A percentile compares a stretch with the other conserved stretches of the same genome.
These are phyloP conservation scores for Phalaenopsis aphrodite DNA, from an alignment of 106 monocot species.

Conservation along the genomic window DNA sequence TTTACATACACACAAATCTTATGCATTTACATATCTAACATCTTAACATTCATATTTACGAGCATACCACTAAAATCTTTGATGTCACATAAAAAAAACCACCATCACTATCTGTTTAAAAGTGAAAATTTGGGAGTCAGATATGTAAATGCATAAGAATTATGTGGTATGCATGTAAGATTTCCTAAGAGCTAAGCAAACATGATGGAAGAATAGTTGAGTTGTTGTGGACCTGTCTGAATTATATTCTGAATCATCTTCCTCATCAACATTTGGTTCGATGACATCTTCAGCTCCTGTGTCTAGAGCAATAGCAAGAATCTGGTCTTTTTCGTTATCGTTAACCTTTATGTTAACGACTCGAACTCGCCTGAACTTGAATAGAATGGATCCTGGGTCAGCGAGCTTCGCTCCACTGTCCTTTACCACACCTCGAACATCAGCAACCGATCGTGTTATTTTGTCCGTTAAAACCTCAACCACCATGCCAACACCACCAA, in stretches of 20 bases:
- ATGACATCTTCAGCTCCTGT: conserved; percentile 96
- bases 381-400: conserved; percentile 85
- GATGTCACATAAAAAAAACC: too few species aligned
- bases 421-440: conserved; percentile 75
- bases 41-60: too few species aligned
- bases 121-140: too few species aligned
- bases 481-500: conserved; percentile 92
- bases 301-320: conserved; percentile 85
- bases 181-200: neutral
- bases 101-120: too few species aligned
- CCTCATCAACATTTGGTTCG: conserved; percentile 61
- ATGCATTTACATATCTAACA: too few species aligned
- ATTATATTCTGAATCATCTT: conserved; percentile 52
- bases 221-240: conserved; percentile 39
- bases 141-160: too few species aligned
- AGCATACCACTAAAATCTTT: too few species aligned
- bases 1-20: too few species aligned
- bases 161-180: too few species aligned
- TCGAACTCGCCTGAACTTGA: conserved; percentile 79
- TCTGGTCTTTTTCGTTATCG: conserved; percentile 68
- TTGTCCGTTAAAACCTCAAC: conserved; percentile 93
- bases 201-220: neutral
- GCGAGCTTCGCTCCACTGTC: conserved; percentile 87
- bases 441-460: conserved; percentile 82
- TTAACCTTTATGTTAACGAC: conserved; percentile 72